Evolutionary conservation across 495 filamentous ascomycete species (phyloP).

Genomic region (Pseudoneurospora amorphoporcata): DNA sequence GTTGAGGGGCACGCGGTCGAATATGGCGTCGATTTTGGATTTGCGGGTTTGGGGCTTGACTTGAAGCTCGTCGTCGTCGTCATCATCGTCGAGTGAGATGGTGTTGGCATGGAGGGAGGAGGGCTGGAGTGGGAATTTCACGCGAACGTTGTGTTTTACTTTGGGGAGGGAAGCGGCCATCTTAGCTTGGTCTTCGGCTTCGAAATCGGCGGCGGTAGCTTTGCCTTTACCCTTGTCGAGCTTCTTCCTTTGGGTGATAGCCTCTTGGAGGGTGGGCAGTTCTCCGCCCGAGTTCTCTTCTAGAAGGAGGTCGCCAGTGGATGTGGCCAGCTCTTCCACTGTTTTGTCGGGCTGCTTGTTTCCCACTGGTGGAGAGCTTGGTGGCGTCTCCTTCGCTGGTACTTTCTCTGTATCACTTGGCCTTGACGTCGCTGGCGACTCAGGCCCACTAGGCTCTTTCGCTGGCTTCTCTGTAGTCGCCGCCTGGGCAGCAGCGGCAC

Average conservation of each 20-base stretch:
- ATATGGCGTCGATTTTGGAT: slow-evolving; percentile 44
- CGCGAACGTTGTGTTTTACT: slow-evolving; percentile 30
- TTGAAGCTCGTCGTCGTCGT: slow-evolving; percentile 30
- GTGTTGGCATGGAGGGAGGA: slow-evolving; percentile 13
- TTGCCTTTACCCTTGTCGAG: slow-evolving; percentile 49
- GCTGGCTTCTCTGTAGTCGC: slow-evolving; percentile 12
- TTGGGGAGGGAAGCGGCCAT: slow-evolving; percentile 4
- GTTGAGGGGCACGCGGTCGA: slow-evolving; percentile 54
- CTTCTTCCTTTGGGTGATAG: slow-evolving; percentile 11
- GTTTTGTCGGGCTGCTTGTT: slow-evolving; percentile 10
- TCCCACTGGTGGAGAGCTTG: slow-evolving; percentile 38
- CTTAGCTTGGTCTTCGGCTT: slow-evolving; percentile 5
- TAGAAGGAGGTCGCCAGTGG: background rate
- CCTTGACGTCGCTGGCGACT: slow-evolving; percentile 17
- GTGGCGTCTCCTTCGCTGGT: slow-evolving; percentile 31
- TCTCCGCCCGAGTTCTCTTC: slow-evolving; percentile 18
- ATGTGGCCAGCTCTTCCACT: background rate
- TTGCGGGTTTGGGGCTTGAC: slow-evolving; percentile 24
- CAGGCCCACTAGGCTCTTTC: slow-evolving; percentile 34
- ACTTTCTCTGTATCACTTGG: background rate
- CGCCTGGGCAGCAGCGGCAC: slow-evolving; percentile 18
- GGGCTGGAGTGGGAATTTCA: slow-evolving; percentile 24
- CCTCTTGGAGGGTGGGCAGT: slow-evolving; percentile 25
- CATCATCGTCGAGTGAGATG: slow-evolving; percentile 22
- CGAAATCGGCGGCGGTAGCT: slow-evolving; percentile 22